Evolutionary conservation across 257 asterid species (phyloP).

Genomic region (Coffea eugenioides): DNA sequence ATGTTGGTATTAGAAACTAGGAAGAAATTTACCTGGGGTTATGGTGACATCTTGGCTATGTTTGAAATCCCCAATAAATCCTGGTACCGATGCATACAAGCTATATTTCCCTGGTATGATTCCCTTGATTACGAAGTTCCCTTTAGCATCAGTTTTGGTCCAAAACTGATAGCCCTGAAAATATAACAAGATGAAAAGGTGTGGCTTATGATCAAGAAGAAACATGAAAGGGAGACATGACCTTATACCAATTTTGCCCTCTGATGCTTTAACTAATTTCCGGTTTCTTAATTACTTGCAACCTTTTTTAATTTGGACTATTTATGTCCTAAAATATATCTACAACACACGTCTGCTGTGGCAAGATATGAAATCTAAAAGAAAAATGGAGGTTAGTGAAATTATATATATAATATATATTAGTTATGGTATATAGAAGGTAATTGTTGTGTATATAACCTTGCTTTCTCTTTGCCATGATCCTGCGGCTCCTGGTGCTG

Average conservation of each 20-base stretch:
- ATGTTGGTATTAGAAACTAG: no score
- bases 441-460: slow-evolving; percentile 31
- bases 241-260: no score
- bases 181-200: not conserved
- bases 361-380: no score
- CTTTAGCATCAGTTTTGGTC: slow-evolving; percentile 40
- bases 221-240: not conserved
- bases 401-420: no score
- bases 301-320: no score
- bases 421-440: not conserved
- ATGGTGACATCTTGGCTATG: slow-evolving; percentile 33
- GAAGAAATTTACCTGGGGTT: slow-evolving; percentile 26
- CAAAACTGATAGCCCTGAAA: slow-evolving; percentile 67
- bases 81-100: slow-evolving; percentile 54
- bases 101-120: slow-evolving; percentile 51
- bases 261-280: no score
- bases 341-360: no score
- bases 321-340: no score
- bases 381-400: no score
- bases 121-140: slow-evolving; percentile 43
- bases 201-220: not conserved
- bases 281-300: no score
- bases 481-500: slow-evolving; percentile 47
- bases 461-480: slow-evolving; percentile 80
- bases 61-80: slow-evolving; percentile 60